A percentile compares a stretch with the other conserved stretches of the same genome.
These are phyloP conservation scores for Rosellinia necatrix DNA, from an alignment of 2,329 filamentous ascomycete genomes.

Conservation along the genomic window DNA sequence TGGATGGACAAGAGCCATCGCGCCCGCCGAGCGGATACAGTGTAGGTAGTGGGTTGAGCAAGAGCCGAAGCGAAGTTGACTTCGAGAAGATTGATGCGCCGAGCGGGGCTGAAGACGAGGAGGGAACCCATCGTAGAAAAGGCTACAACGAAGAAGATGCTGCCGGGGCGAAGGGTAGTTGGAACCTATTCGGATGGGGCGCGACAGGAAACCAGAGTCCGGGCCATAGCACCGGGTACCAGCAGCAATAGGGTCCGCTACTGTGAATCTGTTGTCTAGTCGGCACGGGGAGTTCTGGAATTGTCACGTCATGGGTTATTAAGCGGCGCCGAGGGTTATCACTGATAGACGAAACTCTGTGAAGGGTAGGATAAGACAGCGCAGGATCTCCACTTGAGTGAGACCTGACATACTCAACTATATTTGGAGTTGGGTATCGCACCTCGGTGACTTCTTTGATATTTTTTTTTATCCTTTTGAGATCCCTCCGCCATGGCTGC, in stretches of 20 bases:
- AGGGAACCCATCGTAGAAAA: constrained; percentile 39
- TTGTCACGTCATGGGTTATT: constrained; percentile 17
- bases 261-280: constrained; percentile 1
- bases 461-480: constrained; percentile 29
- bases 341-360: constrained; percentile 21
- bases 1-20: constrained; percentile 44
- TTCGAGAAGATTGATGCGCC: constrained; percentile 89
- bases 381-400: not conserved
- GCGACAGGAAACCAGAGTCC: constrained; percentile 14
- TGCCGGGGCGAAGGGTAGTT: constrained; percentile 14
- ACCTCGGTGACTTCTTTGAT: constrained; percentile 29
- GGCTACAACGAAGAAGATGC: constrained; percentile 20
- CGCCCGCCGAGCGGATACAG: constrained; percentile 55
- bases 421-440: constrained; percentile 23
- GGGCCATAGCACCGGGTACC: constrained; percentile 36
- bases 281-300: constrained; percentile 27
- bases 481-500: constrained; percentile 16
- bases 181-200: constrained; percentile 40
- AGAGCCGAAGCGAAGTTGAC: constrained; percentile 83
- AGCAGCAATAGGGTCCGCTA: constrained; percentile 25
- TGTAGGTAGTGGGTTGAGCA: constrained; percentile 64
- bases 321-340: constrained; percentile 22
- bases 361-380: constrained; percentile 23
- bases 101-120: constrained; percentile 62
- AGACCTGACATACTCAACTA: constrained; percentile 15